These are phyloP conservation scores for Dispira simplex DNA, from an alignment of 192 early-diverging fungal species.

Conservation along the genomic window DNA sequence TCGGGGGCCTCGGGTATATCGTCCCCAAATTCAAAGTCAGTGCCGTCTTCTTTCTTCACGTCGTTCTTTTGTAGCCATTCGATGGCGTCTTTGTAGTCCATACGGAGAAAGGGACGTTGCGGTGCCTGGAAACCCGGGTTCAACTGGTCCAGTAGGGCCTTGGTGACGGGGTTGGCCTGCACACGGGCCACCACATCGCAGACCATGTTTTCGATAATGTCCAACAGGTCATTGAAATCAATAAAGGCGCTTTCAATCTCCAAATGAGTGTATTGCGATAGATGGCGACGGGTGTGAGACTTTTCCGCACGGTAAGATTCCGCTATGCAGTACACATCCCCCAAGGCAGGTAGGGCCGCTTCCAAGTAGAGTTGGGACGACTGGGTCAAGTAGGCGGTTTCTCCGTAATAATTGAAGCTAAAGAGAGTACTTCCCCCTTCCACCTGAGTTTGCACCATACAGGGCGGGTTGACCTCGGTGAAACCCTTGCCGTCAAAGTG, in stretches of 20 bases:
- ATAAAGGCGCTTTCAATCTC: slow-evolving; percentile 96
- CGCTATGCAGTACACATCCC: slow-evolving; percentile 90
- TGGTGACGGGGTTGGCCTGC: slow-evolving; percentile 54
- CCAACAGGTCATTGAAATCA: slow-evolving; percentile 76
- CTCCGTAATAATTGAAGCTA: slow-evolving; percentile 90
- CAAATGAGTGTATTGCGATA: slow-evolving; percentile 94
- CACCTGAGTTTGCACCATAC: slow-evolving; percentile 98
- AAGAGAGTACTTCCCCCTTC: slow-evolving; percentile 97
- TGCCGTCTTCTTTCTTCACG: slow-evolving; percentile 77
- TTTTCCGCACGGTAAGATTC: slow-evolving; percentile 98
- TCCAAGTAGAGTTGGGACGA: slow-evolving; percentile 98
- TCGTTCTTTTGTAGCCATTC: slow-evolving; percentile 81
- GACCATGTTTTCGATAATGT: slow-evolving; percentile 80
- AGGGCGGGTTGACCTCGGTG: slow-evolving; percentile 90
- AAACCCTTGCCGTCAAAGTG: slow-evolving; percentile 71
- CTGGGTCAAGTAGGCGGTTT: slow-evolving; percentile 94
- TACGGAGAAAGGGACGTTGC: slow-evolving; percentile 77
- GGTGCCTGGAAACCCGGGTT: slow-evolving; percentile 82
- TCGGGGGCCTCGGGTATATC: slow-evolving; percentile 98
- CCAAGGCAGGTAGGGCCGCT: slow-evolving; percentile 85
- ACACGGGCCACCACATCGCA: slow-evolving; percentile 65
- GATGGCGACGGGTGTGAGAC: slow-evolving; percentile 89
- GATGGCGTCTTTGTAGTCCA: slow-evolving; percentile 96
- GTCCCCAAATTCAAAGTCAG: slow-evolving; percentile 89
- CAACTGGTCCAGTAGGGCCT: slow-evolving; percentile 67